A percentile compares a stretch with the other conserved stretches of the same genome.
Conservation (phyloP, 2,329 filamentous ascomycete species). For the Phyllosticta ampelicida region DNA sequence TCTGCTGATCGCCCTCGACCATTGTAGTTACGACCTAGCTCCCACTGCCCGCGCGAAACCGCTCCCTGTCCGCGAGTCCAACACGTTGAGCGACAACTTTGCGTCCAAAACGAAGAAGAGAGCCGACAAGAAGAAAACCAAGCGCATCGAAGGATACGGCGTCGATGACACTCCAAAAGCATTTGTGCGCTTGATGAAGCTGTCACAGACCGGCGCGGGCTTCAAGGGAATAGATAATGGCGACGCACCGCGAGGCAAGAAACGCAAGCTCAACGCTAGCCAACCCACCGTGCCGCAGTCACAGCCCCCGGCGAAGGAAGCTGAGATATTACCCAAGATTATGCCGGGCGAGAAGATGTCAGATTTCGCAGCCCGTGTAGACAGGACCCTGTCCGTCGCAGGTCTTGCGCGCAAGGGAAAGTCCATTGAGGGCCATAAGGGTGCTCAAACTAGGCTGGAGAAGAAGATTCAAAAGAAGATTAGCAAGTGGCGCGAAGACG, state of each 20-base stretch:
- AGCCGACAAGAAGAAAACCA: conserved; percentile 23
- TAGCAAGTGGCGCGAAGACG: conserved; percentile 46
- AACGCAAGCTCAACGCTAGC: conserved; percentile 32
- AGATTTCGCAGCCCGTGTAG: conserved; percentile 72
- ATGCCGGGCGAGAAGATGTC: conserved; percentile 72
- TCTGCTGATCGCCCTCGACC: conserved; percentile 25
- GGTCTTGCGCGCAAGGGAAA: conserved; percentile 53
- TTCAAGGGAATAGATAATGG: conserved; percentile 63
- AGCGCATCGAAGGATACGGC: conserved; percentile 41
- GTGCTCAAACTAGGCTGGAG: conserved; percentile 67
- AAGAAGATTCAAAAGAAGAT: conserved; percentile 58
- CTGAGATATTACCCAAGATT: conserved; percentile 50
- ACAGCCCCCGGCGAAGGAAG: conserved; percentile 11
- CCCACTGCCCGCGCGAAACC: conserved; percentile 49
- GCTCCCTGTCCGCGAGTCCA: conserved; percentile 36
- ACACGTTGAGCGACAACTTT: conserved; percentile 31
- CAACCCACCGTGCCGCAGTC: conserved; percentile 16
- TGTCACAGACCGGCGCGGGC: conserved; percentile 47
- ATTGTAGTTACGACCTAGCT: conserved; percentile 47
- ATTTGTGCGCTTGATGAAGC: conserved; percentile 76
- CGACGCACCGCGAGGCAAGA: conserved; percentile 35
- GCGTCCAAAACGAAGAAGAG: conserved; percentile 25
- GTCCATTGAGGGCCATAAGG: conserved; percentile 54
- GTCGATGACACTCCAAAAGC: conserved; percentile 77
- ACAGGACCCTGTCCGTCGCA: conserved; percentile 68